Conservation (phyloP, 2,329 filamentous ascomycete genomes). For the Colletotrichum chlorophyti region DNA sequence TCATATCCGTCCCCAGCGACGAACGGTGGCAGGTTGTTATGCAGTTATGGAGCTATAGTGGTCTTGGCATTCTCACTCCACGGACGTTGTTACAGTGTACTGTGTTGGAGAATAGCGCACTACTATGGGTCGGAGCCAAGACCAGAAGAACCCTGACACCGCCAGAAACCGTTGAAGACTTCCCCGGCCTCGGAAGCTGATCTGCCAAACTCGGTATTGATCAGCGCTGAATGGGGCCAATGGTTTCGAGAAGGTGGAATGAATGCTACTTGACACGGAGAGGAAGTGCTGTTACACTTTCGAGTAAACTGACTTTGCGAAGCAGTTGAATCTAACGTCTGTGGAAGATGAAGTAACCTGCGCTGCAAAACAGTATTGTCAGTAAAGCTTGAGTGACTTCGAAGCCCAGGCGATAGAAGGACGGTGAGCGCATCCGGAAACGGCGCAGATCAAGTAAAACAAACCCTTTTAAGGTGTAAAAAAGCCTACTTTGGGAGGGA, state of each 20-base stretch:
- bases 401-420: too few relatives aligned
- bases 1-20: too few relatives aligned
- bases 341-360: too few relatives aligned
- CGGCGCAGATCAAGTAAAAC: too few relatives aligned
- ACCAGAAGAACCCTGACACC: neutral
- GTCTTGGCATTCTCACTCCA: too few relatives aligned
- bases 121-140: neutral
- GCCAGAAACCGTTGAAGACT: neutral
- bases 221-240: neutral
- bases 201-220: conserved; percentile 11
- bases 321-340: neutral
- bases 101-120: conserved; percentile 1
- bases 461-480: too few relatives aligned
- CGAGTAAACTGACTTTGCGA: neutral
- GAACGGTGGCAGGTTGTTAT: too few relatives aligned
- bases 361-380: too few relatives aligned
- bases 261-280: neutral
- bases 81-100: neutral
- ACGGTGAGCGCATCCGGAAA: too few relatives aligned
- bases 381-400: too few relatives aligned
- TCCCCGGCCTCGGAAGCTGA: neutral
- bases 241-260: conserved; percentile 19
- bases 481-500: too few relatives aligned
- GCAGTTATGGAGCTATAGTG: too few relatives aligned
- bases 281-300: neutral